Conservation (phyloP, 2,329 filamentous ascomycete genomes). For the Furcasterigmium sp. region DNA sequence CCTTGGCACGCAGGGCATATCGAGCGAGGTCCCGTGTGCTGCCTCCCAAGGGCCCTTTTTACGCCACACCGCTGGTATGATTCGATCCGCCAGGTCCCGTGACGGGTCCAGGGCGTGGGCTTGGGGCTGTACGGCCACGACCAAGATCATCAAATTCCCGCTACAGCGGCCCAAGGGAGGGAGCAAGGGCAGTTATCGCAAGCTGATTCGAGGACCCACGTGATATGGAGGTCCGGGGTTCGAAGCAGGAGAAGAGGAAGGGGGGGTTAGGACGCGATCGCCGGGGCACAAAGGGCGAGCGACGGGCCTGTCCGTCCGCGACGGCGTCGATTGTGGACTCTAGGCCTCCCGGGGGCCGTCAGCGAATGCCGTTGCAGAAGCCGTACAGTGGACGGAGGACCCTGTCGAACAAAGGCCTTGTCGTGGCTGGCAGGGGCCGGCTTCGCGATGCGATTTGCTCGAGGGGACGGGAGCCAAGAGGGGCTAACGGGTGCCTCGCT, state of each 20-base stretch:
- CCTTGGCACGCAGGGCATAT: too few species aligned
- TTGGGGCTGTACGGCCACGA: too few species aligned
- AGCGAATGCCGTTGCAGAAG: constrained; percentile 3
- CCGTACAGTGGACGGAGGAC: constrained; percentile 3
- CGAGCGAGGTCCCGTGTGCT: too few species aligned
- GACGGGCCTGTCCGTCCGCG: not conserved
- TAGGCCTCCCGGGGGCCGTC: not conserved
- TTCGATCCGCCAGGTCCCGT: too few species aligned
- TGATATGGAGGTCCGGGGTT: not conserved
- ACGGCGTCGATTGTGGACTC: not conserved
- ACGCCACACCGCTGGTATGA: not conserved
- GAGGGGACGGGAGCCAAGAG: not conserved
- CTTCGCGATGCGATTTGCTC: constrained; percentile 1
- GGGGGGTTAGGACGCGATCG: not conserved
- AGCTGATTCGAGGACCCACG: not conserved
- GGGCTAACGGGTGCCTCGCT: not conserved
- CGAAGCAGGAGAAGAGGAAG: not conserved
- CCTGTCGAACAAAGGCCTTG: constrained; percentile 4
- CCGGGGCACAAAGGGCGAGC: not conserved
- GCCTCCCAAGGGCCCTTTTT: not conserved
- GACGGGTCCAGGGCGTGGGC: too few species aligned
- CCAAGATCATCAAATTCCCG: too few species aligned
- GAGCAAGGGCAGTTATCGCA: too few species aligned
- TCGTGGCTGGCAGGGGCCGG: not conserved
- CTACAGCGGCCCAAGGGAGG: too few species aligned